Conservation (phyloP, 2,329 filamentous ascomycete species). For the Lachnellula cervina region DNA sequence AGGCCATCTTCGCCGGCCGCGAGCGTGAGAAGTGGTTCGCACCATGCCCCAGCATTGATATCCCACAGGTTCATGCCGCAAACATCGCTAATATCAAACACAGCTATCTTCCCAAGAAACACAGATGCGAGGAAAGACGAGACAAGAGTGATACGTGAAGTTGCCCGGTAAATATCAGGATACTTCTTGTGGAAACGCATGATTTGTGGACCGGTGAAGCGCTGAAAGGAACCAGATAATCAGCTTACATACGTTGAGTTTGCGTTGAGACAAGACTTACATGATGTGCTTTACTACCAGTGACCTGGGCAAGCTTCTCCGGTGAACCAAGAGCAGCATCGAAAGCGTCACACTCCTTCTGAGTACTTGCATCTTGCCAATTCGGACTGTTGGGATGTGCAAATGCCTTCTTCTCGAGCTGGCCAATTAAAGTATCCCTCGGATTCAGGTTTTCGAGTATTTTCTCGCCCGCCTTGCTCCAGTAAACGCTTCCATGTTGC, state of each 20-base stretch:
- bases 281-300: constrained; percentile 92
- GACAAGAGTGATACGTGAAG: constrained; percentile 83
- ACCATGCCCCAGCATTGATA: constrained; percentile 68
- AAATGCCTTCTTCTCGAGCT: constrained; percentile 64
- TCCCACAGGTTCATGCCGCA: constrained; percentile 98
- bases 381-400: constrained; percentile 87
- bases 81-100: constrained; percentile 89
- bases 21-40: constrained; percentile 68
- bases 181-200: constrained; percentile 77
- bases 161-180: constrained; percentile 74
- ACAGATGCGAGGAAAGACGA: constrained; percentile 93
- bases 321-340: constrained; percentile 65
- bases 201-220: constrained; percentile 97
- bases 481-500: constrained; percentile 97
- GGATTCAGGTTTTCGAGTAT: constrained; percentile 58
- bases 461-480: constrained; percentile 65
- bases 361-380: constrained; percentile 97
- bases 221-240: constrained; percentile 41
- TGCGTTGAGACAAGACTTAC: constrained; percentile 45
- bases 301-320: constrained; percentile 68
- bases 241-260: constrained; percentile 5
- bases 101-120: constrained; percentile 78
- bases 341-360: constrained; percentile 85
- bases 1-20: constrained; percentile 57
- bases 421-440: constrained; percentile 60